Evolutionary conservation across 2,329 filamentous ascomycete genomes (phyloP), one percentile per base, ranked within the genome.

Genomic region (Beauveria australis): DNA sequence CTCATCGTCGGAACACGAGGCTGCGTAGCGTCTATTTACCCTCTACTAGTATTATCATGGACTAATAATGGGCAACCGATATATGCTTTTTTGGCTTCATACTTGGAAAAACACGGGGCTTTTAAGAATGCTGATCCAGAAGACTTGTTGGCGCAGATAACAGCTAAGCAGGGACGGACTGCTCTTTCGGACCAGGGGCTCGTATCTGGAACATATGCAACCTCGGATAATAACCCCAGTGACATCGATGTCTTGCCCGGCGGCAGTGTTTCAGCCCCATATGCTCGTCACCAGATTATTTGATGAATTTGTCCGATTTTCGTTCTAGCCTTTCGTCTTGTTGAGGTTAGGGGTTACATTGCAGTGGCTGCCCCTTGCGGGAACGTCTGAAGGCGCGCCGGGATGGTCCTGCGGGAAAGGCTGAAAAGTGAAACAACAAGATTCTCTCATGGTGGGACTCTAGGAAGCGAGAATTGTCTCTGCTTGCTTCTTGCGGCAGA

Each of bases 401-500:
- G 46, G 40, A 47, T 48, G 47, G 12, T 19, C 40, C 53, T 37
- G 28, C 18, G n/a, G 26, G 40, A 55, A 41, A 30, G 40, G 41
- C 40, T 19, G 6, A 37, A 12, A 57, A 28, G 56, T 51, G 47
- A 52, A 52, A 59, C 56, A 52, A 3, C 37, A 22, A 3, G 12
- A 43, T 30, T 49, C 6, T 33, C 3, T 26, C 16, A 16, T 41
- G 30, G 22, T 16, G n/a, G 37, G 24, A 30, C 28, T 30, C 9
- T 3, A 33, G 30, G 30, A 33, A 33, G 30, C n/a, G 22, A 28
- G 22, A 3, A 26, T 18, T 59, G 30, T 49, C 28, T 52, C 30
- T 59, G 41, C n/a, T 59, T 52, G 28, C 44, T 59, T 59, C 52
- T 57, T 44, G 24, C 28, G 37, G 9, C 26, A 30, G 56, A 37